Base-by-base conservation (phyloP, 139 green algal species). In the Chlorella sorokiniana region DNA sequence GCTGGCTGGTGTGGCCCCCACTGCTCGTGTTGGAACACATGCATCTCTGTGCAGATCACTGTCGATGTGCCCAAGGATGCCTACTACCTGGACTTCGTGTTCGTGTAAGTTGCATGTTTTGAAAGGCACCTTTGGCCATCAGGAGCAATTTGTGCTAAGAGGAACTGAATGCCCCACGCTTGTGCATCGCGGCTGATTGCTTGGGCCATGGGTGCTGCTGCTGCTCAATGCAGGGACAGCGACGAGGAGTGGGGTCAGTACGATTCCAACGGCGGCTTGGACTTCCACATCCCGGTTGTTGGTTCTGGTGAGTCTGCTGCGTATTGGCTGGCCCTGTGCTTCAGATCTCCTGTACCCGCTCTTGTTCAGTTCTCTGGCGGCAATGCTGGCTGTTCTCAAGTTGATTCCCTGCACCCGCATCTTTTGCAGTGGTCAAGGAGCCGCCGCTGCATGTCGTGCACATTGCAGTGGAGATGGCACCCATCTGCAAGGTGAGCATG, bases 391-490 rank as follows among this genome's bases (percentile, higher is more conserved):
- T 67, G 64, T 14, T 9, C n/a, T 71, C 14, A 42, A 41, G 33
- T 45, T 42, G 64, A 18, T 35, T 42, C 18, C 64, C 7, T 45
- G 2, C 20, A 10, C n/a, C 25, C 29, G 11, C 9, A 38, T 22
- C 35, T 54, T 20, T 51, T 63, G 82, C 82, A 86, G 85, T 86
- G 22, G 69, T 89, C 27, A 31, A 42, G n/a, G 78, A 86, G 83
- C 84, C 79, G 77, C 84, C 87, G 38, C 88, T 98, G 78, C 89
- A 94, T 74, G 84, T 98, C 10, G 86, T 95, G 35, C 96, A 99
- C 86, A 81, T 99, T 6, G 92, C 95, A 8, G 93, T 98, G 25
- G 96, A 99, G 89, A 99, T 99, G 96, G 96, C 96, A 38, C 96
- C 96, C 54, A 98, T 99, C 80, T 94, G 93, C 78, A 99, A 99